Evolutionary conservation across 2,329 filamentous ascomycete species (phyloP), one percentile per base, ranked within the genome.

Genomic region (Xylaria sp.): DNA sequence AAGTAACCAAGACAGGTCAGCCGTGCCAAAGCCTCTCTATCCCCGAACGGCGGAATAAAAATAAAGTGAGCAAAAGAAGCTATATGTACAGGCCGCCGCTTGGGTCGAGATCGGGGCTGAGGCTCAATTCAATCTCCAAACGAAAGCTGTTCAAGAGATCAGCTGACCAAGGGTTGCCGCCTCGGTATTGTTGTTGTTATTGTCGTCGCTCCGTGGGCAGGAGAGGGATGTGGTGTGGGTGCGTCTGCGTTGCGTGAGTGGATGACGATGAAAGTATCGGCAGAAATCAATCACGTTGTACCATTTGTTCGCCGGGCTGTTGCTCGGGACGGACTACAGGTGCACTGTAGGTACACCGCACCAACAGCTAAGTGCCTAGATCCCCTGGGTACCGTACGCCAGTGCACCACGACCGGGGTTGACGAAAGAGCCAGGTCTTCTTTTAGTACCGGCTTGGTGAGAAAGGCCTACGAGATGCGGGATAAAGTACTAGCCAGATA

Each of bases 191-290:
- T 28, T 63, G 63, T 66, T 63, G 63, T 61, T 66, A 46, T 60
- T 63, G 63, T 66, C 61, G 63, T 61, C 60, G 62, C 28, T 34
- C 15, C 37, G 50, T 61, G 28, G 66, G 52, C 25, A 8, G 61
- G 65, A 54, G 65, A 67, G 65, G 60, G 65, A 65, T 58, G 67
- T 62, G 63, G 59, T 8, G 39, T 62, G 56, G 51, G 63, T 28
- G 28, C 28, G 28, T 28, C 28, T 28, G 28, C 28, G 28, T 28
- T 28, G 28, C 28, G 28, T 28, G 28, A 28, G 28, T 60, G 66
- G 69, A 71, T 71, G 69, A 69, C 66, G 69, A 67, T 71, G 69
- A 61, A 70, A 52, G 58, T 44, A 28, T 67, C 68, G 65, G 69
- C 69, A 70, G 69, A 70, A 70, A 68, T 68, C 61, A 63, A 65